Evolutionary conservation across 2,329 filamentous ascomycete species (phyloP), one percentile per base, ranked within the genome.

Genomic region (Botrytis squamosa): DNA sequence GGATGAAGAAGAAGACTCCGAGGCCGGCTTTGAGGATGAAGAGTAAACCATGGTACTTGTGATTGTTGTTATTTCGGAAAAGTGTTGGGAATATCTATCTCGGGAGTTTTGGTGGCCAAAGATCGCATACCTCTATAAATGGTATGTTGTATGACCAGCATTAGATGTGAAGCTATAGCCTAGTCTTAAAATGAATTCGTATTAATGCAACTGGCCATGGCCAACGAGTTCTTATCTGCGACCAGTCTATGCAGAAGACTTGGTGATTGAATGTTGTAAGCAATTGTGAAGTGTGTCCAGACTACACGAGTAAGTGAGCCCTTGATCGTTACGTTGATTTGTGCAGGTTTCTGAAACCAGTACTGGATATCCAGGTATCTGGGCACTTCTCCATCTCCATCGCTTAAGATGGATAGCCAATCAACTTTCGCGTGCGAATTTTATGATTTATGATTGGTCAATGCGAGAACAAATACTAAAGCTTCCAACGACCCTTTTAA

Each of bases 1-100:
- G 42, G 81, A 81, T n/a, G 79, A 81, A 57, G 71, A 75, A 16
- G 77, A 78, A 63, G 77, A 80, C 44, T 78, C 78, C 14, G 79
- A 78, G 57, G 75, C 73, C 65, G 77, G 77, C 4, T 77, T 77
- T 72, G 76, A 76, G 38, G 69, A 73, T 42, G 75, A 77, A 78
- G 36, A 72, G 14, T 59, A 76, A 76, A 60, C 76, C 76, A 44
- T 73, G 76, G 67, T 77, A 78, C 67, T 74, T 62, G 55, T 44
- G 33, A 42, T 65, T 36, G 42, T 64, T 18, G 25, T 46, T 36
- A 9, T 68, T 68, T 60, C 40, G 62, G 49, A 72, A 72, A 68
- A 68, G 70, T 72, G 65, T 57, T 38, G 62, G 63, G 71, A 44
- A 59, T 69, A 69, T 69, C 49, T 60, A 60, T 72, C 52, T 59